phyloP scores from a whole-genome alignment of 2,329 filamentous ascomycete species.

The Fusarium longipes region DNA sequence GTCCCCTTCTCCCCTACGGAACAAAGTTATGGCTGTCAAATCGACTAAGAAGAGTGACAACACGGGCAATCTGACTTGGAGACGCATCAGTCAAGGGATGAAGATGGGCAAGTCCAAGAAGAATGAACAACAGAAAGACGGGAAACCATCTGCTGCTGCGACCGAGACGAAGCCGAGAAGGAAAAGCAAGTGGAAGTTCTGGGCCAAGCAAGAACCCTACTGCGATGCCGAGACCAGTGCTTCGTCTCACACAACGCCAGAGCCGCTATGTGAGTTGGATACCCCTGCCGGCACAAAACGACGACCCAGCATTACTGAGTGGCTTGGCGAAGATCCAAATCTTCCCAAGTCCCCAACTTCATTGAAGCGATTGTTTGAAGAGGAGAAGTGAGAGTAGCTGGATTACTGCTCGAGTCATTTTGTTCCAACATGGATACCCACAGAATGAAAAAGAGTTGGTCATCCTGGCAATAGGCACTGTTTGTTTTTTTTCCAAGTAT shows the following conservation, averaged over 20 bases:
- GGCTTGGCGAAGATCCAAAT: neutral
- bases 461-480: neutral
- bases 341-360: neutral
- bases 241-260: neutral
- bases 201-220: slow-evolving; percentile 9
- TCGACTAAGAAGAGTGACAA: slow-evolving; percentile 10
- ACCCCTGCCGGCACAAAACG: neutral
- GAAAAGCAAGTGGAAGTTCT: slow-evolving; percentile 31
- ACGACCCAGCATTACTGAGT: slow-evolving; percentile 5
- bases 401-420: neutral
- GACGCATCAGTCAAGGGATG: slow-evolving; percentile 16
- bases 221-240: neutral
- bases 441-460: neutral
- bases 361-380: slow-evolving; percentile 15
- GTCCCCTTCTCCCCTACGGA: neutral
- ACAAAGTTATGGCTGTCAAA: slow-evolving; percentile 16
- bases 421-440: neutral
- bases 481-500: neutral
- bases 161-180: neutral
- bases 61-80: slow-evolving; percentile 5
- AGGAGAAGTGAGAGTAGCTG: neutral
- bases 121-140: neutral
- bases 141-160: neutral
- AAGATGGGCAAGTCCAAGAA: slow-evolving; percentile 15
- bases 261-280: neutral